Base-by-base conservation (phyloP, 2,329 filamentous ascomycete genomes). In the Apiospora phragmitis region DNA sequence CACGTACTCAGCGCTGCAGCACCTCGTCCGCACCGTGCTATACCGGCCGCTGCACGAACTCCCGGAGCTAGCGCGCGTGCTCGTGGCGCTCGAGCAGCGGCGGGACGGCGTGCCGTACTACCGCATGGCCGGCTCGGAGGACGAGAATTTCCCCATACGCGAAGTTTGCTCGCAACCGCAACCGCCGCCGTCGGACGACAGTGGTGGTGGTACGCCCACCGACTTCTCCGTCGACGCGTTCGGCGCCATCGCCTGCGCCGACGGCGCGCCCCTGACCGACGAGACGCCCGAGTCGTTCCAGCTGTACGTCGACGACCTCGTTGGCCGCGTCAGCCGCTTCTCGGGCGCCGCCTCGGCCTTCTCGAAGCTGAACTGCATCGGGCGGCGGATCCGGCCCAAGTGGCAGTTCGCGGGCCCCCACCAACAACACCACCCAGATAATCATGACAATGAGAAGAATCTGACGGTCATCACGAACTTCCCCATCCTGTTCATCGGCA, bases 401-500 rank as follows among this genome's bases (percentile, higher is more conserved):
- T 79, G 76, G 77, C 73, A 74, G 26, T 77, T 73, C 68, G 68
- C 67, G 6, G 74, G 74, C 67, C 55, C 55, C 7, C 55, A 62
- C 7, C 55, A 7, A 2, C 51, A 49, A 8, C 45, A 24, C n/a
- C 2, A 38, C 21, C 18, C 24, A 1, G 5, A 4, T 2, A 14
- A 26, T 7, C 4, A 18, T 26, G 12, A 29, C 16, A 11, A 29
- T 12, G 18, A n/a, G 6, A 35, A 35, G 5, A 35, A 59, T 4
- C 29, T n/a, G 3, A 71, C 66, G 69, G 73, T 71, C n/a, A 84
- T 70, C 21, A 84, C 81, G 24, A 77, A 81, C 2, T 78, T 84
- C 70, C 86, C 86, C 0, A 80, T 88, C 43, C 79, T 88, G 1
- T 85, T 85, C 72, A 78, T 87, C 21, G 84, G 82, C 66, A 87